Evolutionary conservation across 768 basidiomycete genomes (phyloP).

Genomic region (Stropharia rugosoannulata): DNA sequence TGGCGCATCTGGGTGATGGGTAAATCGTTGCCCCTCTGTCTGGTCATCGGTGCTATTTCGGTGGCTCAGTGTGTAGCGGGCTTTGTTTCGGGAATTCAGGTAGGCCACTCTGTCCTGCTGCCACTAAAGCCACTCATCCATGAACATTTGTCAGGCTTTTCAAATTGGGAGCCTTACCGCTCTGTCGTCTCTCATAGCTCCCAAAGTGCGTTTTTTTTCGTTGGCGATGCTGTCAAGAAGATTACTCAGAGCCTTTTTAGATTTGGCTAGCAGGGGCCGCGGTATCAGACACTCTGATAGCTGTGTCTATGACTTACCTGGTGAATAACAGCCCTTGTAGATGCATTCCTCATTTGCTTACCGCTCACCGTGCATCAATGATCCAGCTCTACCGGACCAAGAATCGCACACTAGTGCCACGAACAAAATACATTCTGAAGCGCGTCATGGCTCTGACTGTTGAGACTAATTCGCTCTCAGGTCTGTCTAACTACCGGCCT

Average conservation of each 20-base stretch:
- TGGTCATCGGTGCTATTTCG: background rate
- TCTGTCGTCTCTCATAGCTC: background rate
- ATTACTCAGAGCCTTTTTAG: background rate
- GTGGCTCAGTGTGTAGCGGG: background rate
- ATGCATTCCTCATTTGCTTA: background rate
- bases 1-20: conserved; percentile 5
- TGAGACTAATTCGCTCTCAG: conserved; percentile 3
- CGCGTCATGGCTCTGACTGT: conserved; percentile 5
- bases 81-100: conserved; percentile 1
- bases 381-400: conserved; percentile 1
- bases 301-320: background rate
- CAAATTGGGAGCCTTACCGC: background rate
- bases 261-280: conserved; percentile 2
- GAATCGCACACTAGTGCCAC: background rate
- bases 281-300: conserved; percentile 1
- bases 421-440: conserved; percentile 3
- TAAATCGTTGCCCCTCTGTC: background rate
- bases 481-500: background rate
- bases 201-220: background rate
- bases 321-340: background rate
- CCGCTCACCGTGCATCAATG: background rate
- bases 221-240: no score
- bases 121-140: no score
- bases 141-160: background rate
- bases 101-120: background rate